Evolutionary conservation across 2,329 filamentous ascomycete species (phyloP).

Genomic region (Penicillium sp.): DNA sequence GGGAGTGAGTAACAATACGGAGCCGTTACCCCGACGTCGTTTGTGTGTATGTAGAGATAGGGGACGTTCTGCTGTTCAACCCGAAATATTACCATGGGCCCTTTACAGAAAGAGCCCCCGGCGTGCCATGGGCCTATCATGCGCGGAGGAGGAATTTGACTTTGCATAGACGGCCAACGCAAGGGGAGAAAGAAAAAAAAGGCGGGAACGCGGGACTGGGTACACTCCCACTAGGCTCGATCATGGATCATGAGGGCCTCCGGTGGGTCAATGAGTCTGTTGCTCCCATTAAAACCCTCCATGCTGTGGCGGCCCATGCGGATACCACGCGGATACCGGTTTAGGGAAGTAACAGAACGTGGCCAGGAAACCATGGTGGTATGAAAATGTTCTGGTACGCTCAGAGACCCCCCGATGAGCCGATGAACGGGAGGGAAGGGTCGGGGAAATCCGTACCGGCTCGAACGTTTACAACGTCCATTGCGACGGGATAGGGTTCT

Average conservation of each 20-base stretch:
- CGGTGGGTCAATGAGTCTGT: neutral
- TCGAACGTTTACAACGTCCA: neutral
- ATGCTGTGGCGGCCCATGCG: neutral
- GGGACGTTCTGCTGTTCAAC: neutral
- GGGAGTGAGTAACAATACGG: neutral
- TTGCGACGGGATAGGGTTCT: constrained; percentile 1
- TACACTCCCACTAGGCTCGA: constrained; percentile 29
- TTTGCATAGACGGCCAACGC: constrained; percentile 9
- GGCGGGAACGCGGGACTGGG: constrained; percentile 2
- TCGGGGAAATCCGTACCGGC: neutral
- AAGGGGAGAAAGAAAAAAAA: constrained; percentile 8
- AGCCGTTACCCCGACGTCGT: neutral
- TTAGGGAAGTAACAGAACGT: neutral
- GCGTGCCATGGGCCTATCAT: constrained; percentile 2
- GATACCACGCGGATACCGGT: neutral
- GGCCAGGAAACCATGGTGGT: neutral
- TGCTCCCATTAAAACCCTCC: neutral
- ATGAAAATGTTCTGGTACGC: neutral
- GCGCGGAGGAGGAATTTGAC: neutral
- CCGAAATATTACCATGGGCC: constrained; percentile 1
- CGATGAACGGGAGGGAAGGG: neutral
- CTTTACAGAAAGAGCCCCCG: neutral
- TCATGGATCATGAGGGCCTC: constrained; percentile 13
- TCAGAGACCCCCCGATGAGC: too few relatives aligned
- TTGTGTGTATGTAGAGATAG: neutral